Base-by-base conservation (phyloP, 352 stramenopile genomes). In the Albugo laibachii region DNA sequence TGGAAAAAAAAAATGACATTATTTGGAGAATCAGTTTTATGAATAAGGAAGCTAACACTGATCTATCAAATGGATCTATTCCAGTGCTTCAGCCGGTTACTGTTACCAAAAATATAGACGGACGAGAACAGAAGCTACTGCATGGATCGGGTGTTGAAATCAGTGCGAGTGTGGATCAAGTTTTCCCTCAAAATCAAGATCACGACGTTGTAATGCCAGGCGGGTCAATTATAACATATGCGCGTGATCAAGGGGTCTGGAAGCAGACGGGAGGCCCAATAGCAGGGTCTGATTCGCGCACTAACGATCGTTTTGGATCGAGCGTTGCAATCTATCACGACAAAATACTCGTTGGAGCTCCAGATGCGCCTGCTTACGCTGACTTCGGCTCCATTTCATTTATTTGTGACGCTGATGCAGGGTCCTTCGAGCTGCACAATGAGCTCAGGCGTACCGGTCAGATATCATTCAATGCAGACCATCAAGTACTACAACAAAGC, bases 341-440 rank as follows among this genome's bases (percentile, higher is more conserved):
- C 20, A 55, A 56, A 18, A 27, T 80, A 13, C 40, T 92, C 1
- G 62, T 88, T 0, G 76, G 78, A 0, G 76, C 78, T 12, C 78
- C 78, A 37, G 56, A 61, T 6, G 72, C 72, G 16, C 63, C 73
- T 2, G 64, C 79, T 13, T 87, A 76, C 27, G 75, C 72, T 11
- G 72, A 82, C 52, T 80, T 71, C 21, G 79, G 89, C 53, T 62
- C 62, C 12, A 72, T 88, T 19, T 73, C 72, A 12, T 36, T 92
- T 5, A 45, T 81, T 11, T 92, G 79, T 34, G 59, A 82, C n/a
- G 79, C 76, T 1, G 70, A 85, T 38, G 69, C 59, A 11, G 79
- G 79, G 0, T 81, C 65, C 39, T 75, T 92, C 18, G 63, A 59
- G 2, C 27, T 92, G 19, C 21, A 77, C n/a, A 89, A 75, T 37